Conservation (phyloP, 2,329 filamentous ascomycete species). For the Elsinoe necatrix region DNA sequence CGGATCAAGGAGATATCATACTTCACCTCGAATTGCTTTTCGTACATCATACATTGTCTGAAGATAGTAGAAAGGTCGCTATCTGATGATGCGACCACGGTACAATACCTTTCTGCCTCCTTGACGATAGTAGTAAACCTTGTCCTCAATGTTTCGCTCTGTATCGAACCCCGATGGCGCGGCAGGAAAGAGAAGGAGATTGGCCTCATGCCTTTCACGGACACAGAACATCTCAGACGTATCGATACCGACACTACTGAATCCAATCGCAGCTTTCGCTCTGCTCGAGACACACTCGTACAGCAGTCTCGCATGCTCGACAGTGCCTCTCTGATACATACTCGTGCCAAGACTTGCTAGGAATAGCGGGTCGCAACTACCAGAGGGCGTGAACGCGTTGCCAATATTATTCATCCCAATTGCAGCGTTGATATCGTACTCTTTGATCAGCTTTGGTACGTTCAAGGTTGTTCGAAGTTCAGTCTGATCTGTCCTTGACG, state of each 20-base stretch:
- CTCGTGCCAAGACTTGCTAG: slow-evolving; percentile 57
- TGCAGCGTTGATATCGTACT: slow-evolving; percentile 50
- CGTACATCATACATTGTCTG: no score
- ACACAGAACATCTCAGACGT: no score
- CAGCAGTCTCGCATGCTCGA: slow-evolving; percentile 49
- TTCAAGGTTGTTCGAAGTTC: slow-evolving; percentile 52
- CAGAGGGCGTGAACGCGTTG: slow-evolving; percentile 66
- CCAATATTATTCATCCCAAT: slow-evolving; percentile 65
- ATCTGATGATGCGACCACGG: background rate
- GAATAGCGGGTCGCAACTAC: slow-evolving; percentile 56
- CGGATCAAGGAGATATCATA: no score
- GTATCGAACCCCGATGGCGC: background rate
- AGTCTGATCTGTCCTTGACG: slow-evolving; percentile 21
- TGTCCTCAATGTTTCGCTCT: slow-evolving; percentile 4
- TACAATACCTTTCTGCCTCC: background rate
- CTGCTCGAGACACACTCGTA: slow-evolving; percentile 40
- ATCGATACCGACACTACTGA: background rate
- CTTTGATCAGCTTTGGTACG: slow-evolving; percentile 51
- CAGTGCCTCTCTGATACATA: slow-evolving; percentile 59
- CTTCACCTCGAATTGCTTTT: no score
- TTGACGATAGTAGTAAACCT: slow-evolving; percentile 8
- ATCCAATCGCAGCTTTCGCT: slow-evolving; percentile 28
- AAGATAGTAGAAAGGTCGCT: background rate
- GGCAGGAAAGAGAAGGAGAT: background rate
- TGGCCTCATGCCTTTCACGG: background rate